Conservation (phyloP, 768 basidiomycete species). For the Pulveroboletus sp. region DNA sequence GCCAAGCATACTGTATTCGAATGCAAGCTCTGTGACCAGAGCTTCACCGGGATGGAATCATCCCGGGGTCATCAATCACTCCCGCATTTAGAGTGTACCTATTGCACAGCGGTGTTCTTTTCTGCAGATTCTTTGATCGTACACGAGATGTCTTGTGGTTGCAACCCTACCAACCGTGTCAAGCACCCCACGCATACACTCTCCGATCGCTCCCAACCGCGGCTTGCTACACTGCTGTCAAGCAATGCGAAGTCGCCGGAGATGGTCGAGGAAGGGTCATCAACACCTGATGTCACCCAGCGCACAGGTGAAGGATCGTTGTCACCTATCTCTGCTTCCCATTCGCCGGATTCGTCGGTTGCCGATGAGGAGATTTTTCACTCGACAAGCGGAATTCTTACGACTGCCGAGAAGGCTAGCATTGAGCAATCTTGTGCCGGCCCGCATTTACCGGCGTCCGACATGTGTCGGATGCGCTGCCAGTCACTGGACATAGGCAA, state of each 20-base stretch:
- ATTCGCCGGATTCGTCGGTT: constrained; percentile 3
- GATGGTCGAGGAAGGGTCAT: not conserved
- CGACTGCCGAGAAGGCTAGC: not conserved
- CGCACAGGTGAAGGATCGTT: not conserved
- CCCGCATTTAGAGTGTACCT: constrained; percentile 2
- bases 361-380: constrained; percentile 10
- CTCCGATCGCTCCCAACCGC: not conserved
- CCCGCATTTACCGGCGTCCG: not conserved
- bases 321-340: not conserved
- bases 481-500: not conserved
- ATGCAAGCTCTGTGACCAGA: not conserved
- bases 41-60: not conserved
- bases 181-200: too few relatives aligned
- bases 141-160: constrained; percentile 7
- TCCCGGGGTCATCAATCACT: not conserved
- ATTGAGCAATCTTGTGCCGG: not conserved
- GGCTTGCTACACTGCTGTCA: not conserved
- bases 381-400: not conserved
- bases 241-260: not conserved
- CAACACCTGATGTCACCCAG: not conserved
- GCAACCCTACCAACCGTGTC: constrained; percentile 1
- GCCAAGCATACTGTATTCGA: constrained; percentile 1
- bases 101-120: not conserved
- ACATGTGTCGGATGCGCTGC: constrained; percentile 8
- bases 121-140: not conserved